Evolutionary conservation across 768 basidiomycete genomes (phyloP).

Genomic region (Leccinum truebloodii): DNA sequence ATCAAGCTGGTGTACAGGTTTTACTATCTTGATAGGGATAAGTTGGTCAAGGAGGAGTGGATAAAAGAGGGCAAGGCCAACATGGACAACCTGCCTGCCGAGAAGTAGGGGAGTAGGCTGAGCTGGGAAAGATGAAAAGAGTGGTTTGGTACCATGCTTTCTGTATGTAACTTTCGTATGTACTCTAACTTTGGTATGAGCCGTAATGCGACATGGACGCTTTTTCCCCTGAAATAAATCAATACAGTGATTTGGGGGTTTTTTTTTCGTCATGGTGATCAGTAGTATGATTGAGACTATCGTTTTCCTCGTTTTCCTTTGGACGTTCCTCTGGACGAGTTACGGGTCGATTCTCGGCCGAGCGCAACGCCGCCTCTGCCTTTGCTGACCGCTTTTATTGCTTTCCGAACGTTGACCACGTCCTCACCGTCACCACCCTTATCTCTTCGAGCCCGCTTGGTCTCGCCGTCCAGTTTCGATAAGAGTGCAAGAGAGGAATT

Average conservation of each 20-base stretch:
- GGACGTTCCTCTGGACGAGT: no score
- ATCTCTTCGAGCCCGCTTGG: conserved; percentile 53
- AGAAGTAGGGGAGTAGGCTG: conserved; percentile 16
- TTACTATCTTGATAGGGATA: conserved; percentile 72
- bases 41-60: conserved; percentile 85
- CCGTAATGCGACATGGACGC: conserved; percentile 7
- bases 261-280: not conserved
- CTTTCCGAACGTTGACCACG: conserved; percentile 86
- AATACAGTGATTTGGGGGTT: not conserved
- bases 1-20: conserved; percentile 87
- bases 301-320: conserved; percentile 30
- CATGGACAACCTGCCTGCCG: conserved; percentile 29
- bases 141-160: conserved; percentile 17
- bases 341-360: no score
- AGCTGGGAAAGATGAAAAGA: not conserved
- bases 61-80: conserved; percentile 76
- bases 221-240: not conserved
- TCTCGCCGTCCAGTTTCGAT: conserved; percentile 70
- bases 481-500: conserved; percentile 74
- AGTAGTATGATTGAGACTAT: not conserved
- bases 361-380: conserved; percentile 60
- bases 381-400: conserved; percentile 73
- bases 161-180: conserved; percentile 20
- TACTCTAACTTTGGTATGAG: conserved; percentile 18
- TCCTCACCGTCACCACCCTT: conserved; percentile 38